phyloP scores from a whole-genome alignment of 768 basidiomycete species.

The Lactarius tabidus region DNA sequence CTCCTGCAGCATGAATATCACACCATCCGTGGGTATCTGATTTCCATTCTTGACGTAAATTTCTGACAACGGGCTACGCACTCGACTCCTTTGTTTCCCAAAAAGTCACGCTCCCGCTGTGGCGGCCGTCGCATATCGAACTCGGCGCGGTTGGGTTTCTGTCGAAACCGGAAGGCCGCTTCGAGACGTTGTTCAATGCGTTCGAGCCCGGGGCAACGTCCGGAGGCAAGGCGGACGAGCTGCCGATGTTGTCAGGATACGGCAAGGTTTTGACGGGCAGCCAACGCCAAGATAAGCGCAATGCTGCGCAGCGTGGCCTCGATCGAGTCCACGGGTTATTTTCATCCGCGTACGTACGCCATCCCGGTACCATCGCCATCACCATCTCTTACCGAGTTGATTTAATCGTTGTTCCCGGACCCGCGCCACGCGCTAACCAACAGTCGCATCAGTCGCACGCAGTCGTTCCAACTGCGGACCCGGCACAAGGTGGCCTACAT shows the following conservation, averaged over 20 bases:
- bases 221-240: slow-evolving; percentile 39
- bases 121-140: slow-evolving; percentile 58
- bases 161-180: slow-evolving; percentile 59
- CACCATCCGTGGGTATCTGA: slow-evolving; percentile 49
- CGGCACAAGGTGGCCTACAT: slow-evolving; percentile 66
- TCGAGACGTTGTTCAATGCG: slow-evolving; percentile 70
- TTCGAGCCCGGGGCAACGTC: slow-evolving; percentile 48
- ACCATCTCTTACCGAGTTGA: neutral
- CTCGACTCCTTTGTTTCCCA: neutral
- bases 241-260: slow-evolving; percentile 63
- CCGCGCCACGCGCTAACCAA: neutral
- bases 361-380: neutral
- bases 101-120: slow-evolving; percentile 49
- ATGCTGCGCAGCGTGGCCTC: slow-evolving; percentile 51
- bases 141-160: slow-evolving; percentile 78
- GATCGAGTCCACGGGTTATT: slow-evolving; percentile 53
- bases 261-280: slow-evolving; percentile 49
- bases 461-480: slow-evolving; percentile 55
- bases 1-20: slow-evolving; percentile 67
- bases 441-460: slow-evolving; percentile 49
- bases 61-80: neutral
- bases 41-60: neutral
- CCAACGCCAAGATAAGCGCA: slow-evolving; percentile 56
- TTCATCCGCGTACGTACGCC: slow-evolving; percentile 22
- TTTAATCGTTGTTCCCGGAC: neutral